A percentile compares a stretch with the other conserved stretches of the same genome.
phyloP scores from a whole-genome alignment of 2,329 filamentous ascomycete genomes.

The Nigrospora oryzae region DNA sequence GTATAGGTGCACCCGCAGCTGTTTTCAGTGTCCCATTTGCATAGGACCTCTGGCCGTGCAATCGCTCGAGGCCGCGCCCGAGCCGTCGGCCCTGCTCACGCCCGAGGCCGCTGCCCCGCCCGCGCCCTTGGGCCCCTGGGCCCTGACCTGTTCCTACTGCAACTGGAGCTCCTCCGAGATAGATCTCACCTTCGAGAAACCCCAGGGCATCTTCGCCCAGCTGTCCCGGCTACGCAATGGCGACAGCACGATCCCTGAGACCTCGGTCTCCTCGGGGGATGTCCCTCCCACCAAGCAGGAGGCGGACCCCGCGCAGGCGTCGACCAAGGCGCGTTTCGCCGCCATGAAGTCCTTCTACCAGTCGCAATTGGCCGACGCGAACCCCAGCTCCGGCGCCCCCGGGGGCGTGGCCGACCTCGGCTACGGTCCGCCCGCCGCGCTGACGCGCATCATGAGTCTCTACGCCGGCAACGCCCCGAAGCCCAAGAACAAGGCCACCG shows the following conservation, averaged over 20 bases:
- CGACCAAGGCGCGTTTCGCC: slow-evolving; percentile 40
- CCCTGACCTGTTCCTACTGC: slow-evolving; percentile 83
- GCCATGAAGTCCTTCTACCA: slow-evolving; percentile 76
- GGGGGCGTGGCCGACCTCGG: slow-evolving; percentile 38
- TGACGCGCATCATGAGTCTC: slow-evolving; percentile 84
- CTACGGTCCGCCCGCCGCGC: slow-evolving; percentile 67
- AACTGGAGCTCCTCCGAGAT: slow-evolving; percentile 88
- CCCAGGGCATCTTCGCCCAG: slow-evolving; percentile 78
- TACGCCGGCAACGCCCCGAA: slow-evolving; percentile 68
- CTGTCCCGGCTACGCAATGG: slow-evolving; percentile 62
- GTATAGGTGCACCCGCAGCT: slow-evolving; percentile 78
- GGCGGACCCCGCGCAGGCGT: slow-evolving; percentile 51
- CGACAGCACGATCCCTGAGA: slow-evolving; percentile 29
- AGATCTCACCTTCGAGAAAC: slow-evolving; percentile 81
- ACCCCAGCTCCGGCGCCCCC: slow-evolving; percentile 40
- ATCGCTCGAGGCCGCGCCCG: slow-evolving; percentile 51
- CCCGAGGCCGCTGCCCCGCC: slow-evolving; percentile 30
- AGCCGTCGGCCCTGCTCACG: slow-evolving; percentile 28
- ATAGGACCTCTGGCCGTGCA: slow-evolving; percentile 71
- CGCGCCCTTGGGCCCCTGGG: slow-evolving; percentile 49
- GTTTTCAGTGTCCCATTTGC: slow-evolving; percentile 90
- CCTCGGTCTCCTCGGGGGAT: slow-evolving; percentile 11
- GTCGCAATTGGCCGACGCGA: slow-evolving; percentile 60
- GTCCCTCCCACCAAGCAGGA: slow-evolving; percentile 28
- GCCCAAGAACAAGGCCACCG: slow-evolving; percentile 55